These are phyloP conservation scores for Westerdykella aurantiaca DNA, from an alignment of 2,329 filamentous ascomycete species.

Conservation along the genomic window DNA sequence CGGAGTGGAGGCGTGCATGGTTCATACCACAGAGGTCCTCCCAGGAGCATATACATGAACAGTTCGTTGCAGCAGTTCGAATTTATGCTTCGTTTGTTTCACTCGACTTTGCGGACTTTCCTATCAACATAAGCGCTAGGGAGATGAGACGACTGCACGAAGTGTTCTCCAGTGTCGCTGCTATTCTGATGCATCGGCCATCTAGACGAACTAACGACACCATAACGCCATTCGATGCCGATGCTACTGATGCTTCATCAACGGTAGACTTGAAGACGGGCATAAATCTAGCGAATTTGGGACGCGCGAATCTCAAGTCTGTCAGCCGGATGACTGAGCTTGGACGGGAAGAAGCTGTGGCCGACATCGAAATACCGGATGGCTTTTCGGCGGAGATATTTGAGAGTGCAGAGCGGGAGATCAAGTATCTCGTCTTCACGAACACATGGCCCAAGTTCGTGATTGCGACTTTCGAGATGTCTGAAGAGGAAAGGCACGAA, in stretches of 20 bases:
- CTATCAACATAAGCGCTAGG: slow-evolving; percentile 30
- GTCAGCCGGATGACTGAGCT: slow-evolving; percentile 17
- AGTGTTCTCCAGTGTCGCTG: slow-evolving; percentile 22
- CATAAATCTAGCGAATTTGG: slow-evolving; percentile 22
- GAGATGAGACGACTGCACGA: slow-evolving; percentile 24
- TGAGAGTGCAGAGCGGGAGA: slow-evolving; percentile 26
- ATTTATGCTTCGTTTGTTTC: slow-evolving; percentile 33
- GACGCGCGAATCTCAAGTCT: slow-evolving; percentile 25
- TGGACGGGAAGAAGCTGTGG: slow-evolving; percentile 13
- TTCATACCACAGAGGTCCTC: slow-evolving; percentile 13
- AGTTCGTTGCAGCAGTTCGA: slow-evolving; percentile 26
- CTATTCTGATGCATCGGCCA: slow-evolving; percentile 14
- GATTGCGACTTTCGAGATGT: slow-evolving; percentile 14
- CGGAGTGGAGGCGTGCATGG: slow-evolving; percentile 32
- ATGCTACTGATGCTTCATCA: slow-evolving; percentile 13
- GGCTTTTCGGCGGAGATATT: slow-evolving; percentile 23
- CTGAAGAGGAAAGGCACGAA: slow-evolving; percentile 15
- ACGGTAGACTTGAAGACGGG: slow-evolving; percentile 12
- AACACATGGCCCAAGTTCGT: slow-evolving; percentile 37
- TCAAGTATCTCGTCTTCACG: slow-evolving; percentile 33
- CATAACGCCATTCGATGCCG: slow-evolving; percentile 26
- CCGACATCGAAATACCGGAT: slow-evolving; percentile 17
- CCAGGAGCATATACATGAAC: slow-evolving; percentile 18
- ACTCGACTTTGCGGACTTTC: slow-evolving; percentile 30
- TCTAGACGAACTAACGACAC: slow-evolving; percentile 16